A percentile compares a stretch with the other conserved stretches of the same genome.
These are phyloP conservation scores for Anthracocystis setariae DNA, from an alignment of 1,284 basidiomycete species.

Conservation along the genomic window DNA sequence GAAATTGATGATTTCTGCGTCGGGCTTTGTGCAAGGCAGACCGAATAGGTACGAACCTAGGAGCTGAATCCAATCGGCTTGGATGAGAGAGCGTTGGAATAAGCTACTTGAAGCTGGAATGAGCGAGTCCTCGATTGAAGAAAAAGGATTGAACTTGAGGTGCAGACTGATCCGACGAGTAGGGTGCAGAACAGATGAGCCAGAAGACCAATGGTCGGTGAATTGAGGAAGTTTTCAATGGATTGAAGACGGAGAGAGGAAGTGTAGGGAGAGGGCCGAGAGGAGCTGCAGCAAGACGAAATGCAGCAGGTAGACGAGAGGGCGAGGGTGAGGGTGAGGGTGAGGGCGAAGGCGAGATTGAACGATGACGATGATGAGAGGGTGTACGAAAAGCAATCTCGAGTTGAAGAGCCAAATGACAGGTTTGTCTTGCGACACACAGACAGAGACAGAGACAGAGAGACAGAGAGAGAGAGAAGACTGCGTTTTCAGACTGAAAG, in stretches of 20 bases:
- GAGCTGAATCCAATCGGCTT: too few species aligned
- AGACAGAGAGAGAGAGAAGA: not conserved
- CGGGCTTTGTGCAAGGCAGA: too few species aligned
- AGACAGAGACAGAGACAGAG: not conserved
- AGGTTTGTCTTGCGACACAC: conserved; percentile 13
- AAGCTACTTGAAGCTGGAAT: too few species aligned
- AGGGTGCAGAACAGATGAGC: not conserved
- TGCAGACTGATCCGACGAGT: not conserved
- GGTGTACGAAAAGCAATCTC: not conserved
- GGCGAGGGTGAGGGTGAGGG: not conserved
- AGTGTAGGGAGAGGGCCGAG: too few species aligned
- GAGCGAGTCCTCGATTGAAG: not conserved
- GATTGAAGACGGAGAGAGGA: too few species aligned
- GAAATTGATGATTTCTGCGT: too few species aligned
- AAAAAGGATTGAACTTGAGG: too few species aligned
- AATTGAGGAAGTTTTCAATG: too few species aligned
- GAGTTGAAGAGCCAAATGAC: conserved; percentile 8
- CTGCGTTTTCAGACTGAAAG: too few species aligned
- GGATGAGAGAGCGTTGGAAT: not conserved
- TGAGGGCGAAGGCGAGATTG: too few species aligned
- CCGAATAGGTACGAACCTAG: not conserved
- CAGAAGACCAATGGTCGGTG: not conserved
- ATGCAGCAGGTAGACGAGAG: not conserved
- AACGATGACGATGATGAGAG: conserved; percentile 1
- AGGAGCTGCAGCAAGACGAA: not conserved